Conservation (phyloP, 2,329 filamentous ascomycete genomes). For the Teratosphaeria gauchensis region DNA sequence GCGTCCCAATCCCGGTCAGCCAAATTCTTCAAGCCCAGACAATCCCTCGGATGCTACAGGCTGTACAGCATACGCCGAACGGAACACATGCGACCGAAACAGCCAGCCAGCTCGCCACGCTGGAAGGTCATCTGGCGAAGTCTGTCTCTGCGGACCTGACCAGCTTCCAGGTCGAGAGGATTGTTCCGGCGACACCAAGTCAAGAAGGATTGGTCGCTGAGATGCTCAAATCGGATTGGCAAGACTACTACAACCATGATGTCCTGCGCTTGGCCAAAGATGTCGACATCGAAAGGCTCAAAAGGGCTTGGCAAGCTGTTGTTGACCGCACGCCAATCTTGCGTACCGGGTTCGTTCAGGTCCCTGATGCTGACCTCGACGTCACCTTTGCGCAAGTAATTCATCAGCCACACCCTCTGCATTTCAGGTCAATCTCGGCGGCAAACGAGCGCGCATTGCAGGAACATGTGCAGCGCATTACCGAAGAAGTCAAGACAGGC, state of each 20-base stretch:
- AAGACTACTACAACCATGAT: conserved; percentile 79
- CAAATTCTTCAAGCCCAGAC: conserved; percentile 65
- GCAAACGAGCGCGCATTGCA: conserved; percentile 21
- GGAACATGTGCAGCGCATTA: conserved; percentile 22
- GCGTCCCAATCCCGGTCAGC: conserved; percentile 58
- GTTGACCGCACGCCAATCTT: conserved; percentile 58
- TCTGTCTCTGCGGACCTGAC: background rate
- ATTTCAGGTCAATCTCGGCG: background rate
- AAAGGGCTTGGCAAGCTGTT: conserved; percentile 52
- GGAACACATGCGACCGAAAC: background rate
- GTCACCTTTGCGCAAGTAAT: conserved; percentile 50
- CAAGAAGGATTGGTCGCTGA: conserved; percentile 81
- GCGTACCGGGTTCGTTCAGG: conserved; percentile 60
- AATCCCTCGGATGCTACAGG: conserved; percentile 49
- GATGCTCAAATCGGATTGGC: conserved; percentile 66
- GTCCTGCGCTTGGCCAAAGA: conserved; percentile 50
- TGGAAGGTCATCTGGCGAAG: conserved; percentile 5
- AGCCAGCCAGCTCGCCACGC: background rate
- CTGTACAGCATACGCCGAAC: background rate
- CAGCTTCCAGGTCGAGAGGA: conserved; percentile 37
- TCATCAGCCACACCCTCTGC: conserved; percentile 22
- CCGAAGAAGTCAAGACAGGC: conserved; percentile 31
- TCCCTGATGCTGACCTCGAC: conserved; percentile 51
- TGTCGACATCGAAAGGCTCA: conserved; percentile 49
- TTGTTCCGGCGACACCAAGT: conserved; percentile 69